phyloP scores from a whole-genome alignment of 768 basidiomycete species.

The Calvatia gigantea region DNA sequence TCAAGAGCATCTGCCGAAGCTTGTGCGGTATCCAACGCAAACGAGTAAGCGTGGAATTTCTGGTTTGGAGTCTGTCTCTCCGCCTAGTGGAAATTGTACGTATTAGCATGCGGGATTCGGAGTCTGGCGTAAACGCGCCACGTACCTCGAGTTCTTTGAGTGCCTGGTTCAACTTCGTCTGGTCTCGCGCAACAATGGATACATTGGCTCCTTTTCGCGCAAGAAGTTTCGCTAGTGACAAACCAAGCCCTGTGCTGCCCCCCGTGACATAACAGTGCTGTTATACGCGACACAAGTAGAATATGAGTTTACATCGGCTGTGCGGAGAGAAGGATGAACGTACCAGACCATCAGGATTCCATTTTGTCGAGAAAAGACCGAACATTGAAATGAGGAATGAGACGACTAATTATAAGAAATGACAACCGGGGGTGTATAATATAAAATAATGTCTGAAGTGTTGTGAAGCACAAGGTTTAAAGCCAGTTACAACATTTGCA shows the following conservation, averaged over 20 bases:
- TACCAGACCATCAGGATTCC: constrained; percentile 49
- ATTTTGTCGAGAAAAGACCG: constrained; percentile 33
- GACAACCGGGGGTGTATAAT: not conserved
- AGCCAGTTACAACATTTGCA: no score
- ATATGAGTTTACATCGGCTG: not conserved
- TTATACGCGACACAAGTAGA: not conserved
- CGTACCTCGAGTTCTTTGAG: constrained; percentile 63
- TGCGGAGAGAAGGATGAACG: constrained; percentile 6
- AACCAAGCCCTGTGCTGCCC: constrained; percentile 77
- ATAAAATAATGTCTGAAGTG: not conserved
- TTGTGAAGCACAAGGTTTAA: no score
- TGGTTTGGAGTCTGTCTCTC: constrained; percentile 54
- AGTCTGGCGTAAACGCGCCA: constrained; percentile 20
- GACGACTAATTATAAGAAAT: not conserved
- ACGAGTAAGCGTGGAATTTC: constrained; percentile 62
- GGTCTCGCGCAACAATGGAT: constrained; percentile 79
- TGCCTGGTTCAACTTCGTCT: constrained; percentile 59
- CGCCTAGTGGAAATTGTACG: constrained; percentile 31
- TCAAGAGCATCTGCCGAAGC: constrained; percentile 61
- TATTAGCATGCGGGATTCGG: not conserved
- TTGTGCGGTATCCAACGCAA: constrained; percentile 50
- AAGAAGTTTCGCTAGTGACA: constrained; percentile 66
- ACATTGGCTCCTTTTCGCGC: constrained; percentile 72
- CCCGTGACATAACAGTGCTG: constrained; percentile 89
- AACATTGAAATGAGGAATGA: constrained; percentile 19